These are phyloP conservation scores for Fonsecaea multimorphosa DNA, from an alignment of 2,329 filamentous ascomycete species.

Conservation along the genomic window DNA sequence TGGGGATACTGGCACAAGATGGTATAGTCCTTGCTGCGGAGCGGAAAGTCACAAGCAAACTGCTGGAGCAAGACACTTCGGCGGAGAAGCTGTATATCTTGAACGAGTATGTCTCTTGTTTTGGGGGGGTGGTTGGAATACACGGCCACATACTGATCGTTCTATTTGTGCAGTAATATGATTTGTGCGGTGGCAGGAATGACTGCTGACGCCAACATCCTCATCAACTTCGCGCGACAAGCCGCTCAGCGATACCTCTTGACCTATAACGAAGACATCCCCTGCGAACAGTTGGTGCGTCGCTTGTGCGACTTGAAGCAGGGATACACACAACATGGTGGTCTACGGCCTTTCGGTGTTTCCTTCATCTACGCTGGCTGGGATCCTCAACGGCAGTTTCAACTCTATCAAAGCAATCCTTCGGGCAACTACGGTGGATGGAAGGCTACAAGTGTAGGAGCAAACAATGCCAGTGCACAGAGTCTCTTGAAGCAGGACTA, in stretches of 20 bases:
- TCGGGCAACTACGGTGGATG: constrained; percentile 98
- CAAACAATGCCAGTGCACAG: constrained; percentile 97
- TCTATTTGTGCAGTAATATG: constrained; percentile 81
- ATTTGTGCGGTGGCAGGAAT: constrained; percentile 99
- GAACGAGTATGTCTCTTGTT: constrained; percentile 76
- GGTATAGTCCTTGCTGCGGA: constrained; percentile 97
- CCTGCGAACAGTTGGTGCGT: constrained; percentile 97
- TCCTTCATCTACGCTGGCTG: constrained; percentile 99
- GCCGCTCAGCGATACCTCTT: constrained; percentile 96
- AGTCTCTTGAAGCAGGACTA: constrained; percentile 99
- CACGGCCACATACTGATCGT: constrained; percentile 1
- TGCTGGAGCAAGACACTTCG: constrained; percentile 98
- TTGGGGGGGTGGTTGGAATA: neutral
- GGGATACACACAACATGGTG: constrained; percentile 98
- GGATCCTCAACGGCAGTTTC: constrained; percentile 94
- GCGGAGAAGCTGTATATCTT: constrained; percentile 99
- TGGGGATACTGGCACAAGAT: constrained; percentile 96
- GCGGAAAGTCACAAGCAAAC: constrained; percentile 98
- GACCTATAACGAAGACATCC: constrained; percentile 99
- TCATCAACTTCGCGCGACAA: constrained; percentile 99
- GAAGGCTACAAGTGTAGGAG: constrained; percentile 97
- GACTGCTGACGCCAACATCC: constrained; percentile 99
- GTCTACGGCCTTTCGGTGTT: constrained; percentile 95
- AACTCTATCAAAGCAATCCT: constrained; percentile 98
- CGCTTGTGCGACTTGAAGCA: constrained; percentile 97